Percentiles rank a stretch among this genome's conserved stretches.
phyloP scores from a whole-genome alignment of 2,329 filamentous ascomycete species.

The Neofusicoccum ribis region DNA sequence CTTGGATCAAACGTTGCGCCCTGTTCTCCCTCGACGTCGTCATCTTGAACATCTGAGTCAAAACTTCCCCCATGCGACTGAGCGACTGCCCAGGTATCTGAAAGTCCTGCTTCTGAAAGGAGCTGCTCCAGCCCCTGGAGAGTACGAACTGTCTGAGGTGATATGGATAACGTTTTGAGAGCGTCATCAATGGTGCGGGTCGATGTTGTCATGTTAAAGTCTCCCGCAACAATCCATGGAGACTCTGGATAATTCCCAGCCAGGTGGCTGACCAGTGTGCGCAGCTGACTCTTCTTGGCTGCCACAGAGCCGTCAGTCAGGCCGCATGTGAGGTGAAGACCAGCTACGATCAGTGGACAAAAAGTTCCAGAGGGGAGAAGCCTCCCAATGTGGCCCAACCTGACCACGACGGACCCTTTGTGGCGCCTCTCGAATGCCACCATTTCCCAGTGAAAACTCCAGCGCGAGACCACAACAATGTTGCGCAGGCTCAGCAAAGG shows the following conservation, averaged over 20 bases:
- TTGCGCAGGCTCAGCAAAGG: slow-evolving; percentile 63
- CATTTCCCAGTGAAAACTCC: slow-evolving; percentile 57
- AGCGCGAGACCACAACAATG: slow-evolving; percentile 59
- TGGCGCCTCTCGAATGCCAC: slow-evolving; percentile 57
- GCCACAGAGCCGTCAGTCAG: slow-evolving; percentile 60
- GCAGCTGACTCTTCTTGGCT: slow-evolving; percentile 59
- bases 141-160: slow-evolving; percentile 46
- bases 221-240: slow-evolving; percentile 61
- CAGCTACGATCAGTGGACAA: slow-evolving; percentile 52
- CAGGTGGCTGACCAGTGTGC: slow-evolving; percentile 52
- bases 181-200: slow-evolving; percentile 56
- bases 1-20: slow-evolving; percentile 66
- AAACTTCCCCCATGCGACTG: slow-evolving; percentile 24
- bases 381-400: slow-evolving; percentile 40
- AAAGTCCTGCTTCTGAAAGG: slow-evolving; percentile 49
- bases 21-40: slow-evolving; percentile 55
- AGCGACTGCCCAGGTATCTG: slow-evolving; percentile 55
- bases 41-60: slow-evolving; percentile 37
- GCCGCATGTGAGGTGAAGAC: slow-evolving; percentile 63
- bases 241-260: slow-evolving; percentile 41
- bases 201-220: slow-evolving; percentile 66
- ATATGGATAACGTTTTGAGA: slow-evolving; percentile 55
- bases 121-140: slow-evolving; percentile 51
- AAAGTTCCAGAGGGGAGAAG: slow-evolving; percentile 28
- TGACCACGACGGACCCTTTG: slow-evolving; percentile 58